phyloP scores from a whole-genome alignment of 768 basidiomycete species.

The Tephrocybe sp. region DNA sequence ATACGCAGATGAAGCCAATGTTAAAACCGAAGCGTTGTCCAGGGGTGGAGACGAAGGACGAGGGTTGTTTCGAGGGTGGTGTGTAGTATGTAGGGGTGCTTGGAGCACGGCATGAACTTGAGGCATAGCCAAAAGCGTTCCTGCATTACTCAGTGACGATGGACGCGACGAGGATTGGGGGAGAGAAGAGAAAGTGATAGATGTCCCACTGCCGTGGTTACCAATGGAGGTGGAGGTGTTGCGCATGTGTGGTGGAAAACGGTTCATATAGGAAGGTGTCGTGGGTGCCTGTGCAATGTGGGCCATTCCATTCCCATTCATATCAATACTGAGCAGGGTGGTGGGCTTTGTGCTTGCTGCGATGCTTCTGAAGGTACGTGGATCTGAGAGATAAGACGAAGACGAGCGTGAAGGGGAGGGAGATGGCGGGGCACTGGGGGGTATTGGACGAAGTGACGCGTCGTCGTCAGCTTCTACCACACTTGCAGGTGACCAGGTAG shows the following conservation, averaged over 20 bases:
- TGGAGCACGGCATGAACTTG: constrained; percentile 40
- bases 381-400: constrained; percentile 79
- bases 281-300: constrained; percentile 87
- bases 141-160: constrained; percentile 34
- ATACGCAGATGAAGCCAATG: constrained; percentile 92
- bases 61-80: constrained; percentile 95
- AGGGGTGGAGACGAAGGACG: constrained; percentile 87
- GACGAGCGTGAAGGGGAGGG: constrained; percentile 85
- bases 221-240: constrained; percentile 55
- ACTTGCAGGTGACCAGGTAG: constrained; percentile 78
- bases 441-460: constrained; percentile 86
- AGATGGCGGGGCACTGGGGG: constrained; percentile 85
- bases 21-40: constrained; percentile 91
- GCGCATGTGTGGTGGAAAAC: constrained; percentile 62
- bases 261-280: constrained; percentile 55
- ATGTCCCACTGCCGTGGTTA: constrained; percentile 47
- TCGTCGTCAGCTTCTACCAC: constrained; percentile 89
- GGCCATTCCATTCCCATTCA: constrained; percentile 78
- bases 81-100: constrained; percentile 87
- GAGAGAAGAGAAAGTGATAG: constrained; percentile 75
- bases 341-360: constrained; percentile 94
- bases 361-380: constrained; percentile 79
- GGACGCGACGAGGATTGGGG: constrained; percentile 51
- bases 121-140: constrained; percentile 25
- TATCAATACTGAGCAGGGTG: constrained; percentile 87